Evolutionary conservation across 202 grass and related monocot genomes (phyloP).

Genomic region (Cymbopogon flexuosus): DNA sequence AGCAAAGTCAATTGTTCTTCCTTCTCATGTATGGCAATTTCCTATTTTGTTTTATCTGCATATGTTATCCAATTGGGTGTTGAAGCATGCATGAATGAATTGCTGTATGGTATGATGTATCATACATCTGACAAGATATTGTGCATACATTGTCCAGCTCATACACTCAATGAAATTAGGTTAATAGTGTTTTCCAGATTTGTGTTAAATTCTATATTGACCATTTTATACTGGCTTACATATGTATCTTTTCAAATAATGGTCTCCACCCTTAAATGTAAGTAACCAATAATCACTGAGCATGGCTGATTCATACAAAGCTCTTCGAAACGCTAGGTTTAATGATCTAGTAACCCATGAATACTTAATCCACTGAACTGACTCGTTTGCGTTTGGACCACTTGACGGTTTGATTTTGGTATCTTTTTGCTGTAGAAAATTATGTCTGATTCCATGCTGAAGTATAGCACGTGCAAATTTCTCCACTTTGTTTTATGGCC

Average conservation of each 20-base stretch:
- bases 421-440: slow-evolving; percentile 14
- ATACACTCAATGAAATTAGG: neutral
- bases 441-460: neutral
- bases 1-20: slow-evolving; percentile 99
- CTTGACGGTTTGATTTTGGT: slow-evolving; percentile 8
- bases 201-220: neutral
- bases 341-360: neutral
- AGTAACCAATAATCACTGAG: slow-evolving; percentile 16
- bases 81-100: neutral
- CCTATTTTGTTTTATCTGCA: slow-evolving; percentile 29
- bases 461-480: slow-evolving; percentile 19
- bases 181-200: neutral
- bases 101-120: neutral
- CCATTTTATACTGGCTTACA: neutral
- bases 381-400: neutral
- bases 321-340: slow-evolving; percentile 10
- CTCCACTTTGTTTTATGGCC: neutral
- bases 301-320: slow-evolving; percentile 7
- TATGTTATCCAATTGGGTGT: neutral
- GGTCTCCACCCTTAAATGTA: neutral
- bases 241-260: neutral
- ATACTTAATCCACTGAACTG: neutral
- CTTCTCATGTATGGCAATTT: slow-evolving; percentile 76
- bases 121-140: neutral
- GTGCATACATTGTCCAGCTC: neutral